These are phyloP conservation scores for Fonsecaea nubica DNA, from an alignment of 2,329 filamentous ascomycete genomes.

Conservation along the genomic window DNA sequence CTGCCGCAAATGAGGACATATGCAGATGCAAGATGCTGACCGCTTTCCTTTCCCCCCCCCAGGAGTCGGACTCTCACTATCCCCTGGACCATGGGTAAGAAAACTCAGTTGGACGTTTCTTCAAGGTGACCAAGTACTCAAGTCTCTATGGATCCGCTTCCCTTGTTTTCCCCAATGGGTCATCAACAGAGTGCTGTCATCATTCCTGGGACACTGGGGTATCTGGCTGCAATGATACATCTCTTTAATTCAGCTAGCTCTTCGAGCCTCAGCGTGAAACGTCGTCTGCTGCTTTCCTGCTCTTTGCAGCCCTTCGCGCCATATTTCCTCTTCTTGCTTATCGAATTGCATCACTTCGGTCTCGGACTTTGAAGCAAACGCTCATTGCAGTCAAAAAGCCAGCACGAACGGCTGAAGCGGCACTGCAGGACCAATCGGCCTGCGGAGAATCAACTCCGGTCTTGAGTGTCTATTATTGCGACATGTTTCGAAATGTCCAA, in stretches of 20 bases:
- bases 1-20: slow-evolving; percentile 1
- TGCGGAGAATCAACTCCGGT: too few relatives aligned
- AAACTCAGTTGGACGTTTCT: not conserved
- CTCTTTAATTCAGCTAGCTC: slow-evolving; percentile 42
- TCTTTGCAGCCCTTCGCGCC: not conserved
- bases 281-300: not conserved
- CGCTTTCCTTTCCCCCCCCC: slow-evolving; percentile 6
- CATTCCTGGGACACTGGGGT: slow-evolving; percentile 53
- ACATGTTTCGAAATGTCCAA: not conserved
- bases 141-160: slow-evolving; percentile 1
- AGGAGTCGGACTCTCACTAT: slow-evolving; percentile 12
- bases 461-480: too few relatives aligned
- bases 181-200: not conserved
- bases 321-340: not conserved
- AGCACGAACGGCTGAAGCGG: too few relatives aligned
- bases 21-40: slow-evolving; percentile 6
- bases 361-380: too few relatives aligned
- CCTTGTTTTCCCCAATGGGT: not conserved
- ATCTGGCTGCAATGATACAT: slow-evolving; percentile 65
- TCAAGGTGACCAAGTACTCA: not conserved
- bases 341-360: not conserved
- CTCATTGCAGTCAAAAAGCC: too few relatives aligned
- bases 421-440: too few relatives aligned
- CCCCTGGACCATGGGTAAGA: slow-evolving; percentile 11
- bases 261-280: not conserved